Evolutionary conservation across 768 basidiomycete species (phyloP).

Genomic region (Omphalotus guepiniiformis): DNA sequence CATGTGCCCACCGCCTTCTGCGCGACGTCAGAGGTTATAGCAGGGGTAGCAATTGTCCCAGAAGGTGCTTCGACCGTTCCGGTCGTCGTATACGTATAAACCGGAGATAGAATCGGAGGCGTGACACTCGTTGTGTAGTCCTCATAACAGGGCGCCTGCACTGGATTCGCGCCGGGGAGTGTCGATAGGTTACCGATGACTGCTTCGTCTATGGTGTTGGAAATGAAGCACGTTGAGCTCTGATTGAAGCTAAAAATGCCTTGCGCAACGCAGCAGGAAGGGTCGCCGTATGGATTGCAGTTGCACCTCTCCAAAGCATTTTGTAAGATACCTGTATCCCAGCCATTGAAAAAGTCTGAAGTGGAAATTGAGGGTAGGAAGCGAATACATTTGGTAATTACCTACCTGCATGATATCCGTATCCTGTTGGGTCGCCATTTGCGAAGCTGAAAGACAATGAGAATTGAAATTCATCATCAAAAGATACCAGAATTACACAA

Average conservation of each 20-base stretch:
- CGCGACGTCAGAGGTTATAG: background rate
- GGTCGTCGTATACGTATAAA: slow-evolving; percentile 5
- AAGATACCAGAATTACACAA: slow-evolving; percentile 18
- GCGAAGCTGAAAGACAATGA: slow-evolving; percentile 21
- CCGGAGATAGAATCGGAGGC: slow-evolving; percentile 7
- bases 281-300: slow-evolving; percentile 22
- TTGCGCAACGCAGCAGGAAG: slow-evolving; percentile 18
- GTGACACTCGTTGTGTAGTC: slow-evolving; percentile 5
- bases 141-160: slow-evolving; percentile 13
- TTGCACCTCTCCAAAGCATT: slow-evolving; percentile 30
- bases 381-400: background rate
- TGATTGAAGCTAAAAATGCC: slow-evolving; percentile 20
- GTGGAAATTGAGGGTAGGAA: background rate
- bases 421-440: slow-evolving; percentile 40
- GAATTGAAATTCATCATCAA: background rate
- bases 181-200: slow-evolving; percentile 10
- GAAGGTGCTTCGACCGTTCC: background rate
- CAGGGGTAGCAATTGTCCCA: slow-evolving; percentile 4
- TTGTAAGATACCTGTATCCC: slow-evolving; percentile 35
- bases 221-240: slow-evolving; percentile 16
- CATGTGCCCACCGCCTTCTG: slow-evolving; percentile 7
- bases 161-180: slow-evolving; percentile 14
- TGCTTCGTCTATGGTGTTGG: slow-evolving; percentile 18
- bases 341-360: slow-evolving; percentile 35
- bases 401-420: slow-evolving; percentile 27